These are phyloP conservation scores for Rhodotorula graminis DNA, from an alignment of 768 basidiomycete genomes.

Conservation along the genomic window DNA sequence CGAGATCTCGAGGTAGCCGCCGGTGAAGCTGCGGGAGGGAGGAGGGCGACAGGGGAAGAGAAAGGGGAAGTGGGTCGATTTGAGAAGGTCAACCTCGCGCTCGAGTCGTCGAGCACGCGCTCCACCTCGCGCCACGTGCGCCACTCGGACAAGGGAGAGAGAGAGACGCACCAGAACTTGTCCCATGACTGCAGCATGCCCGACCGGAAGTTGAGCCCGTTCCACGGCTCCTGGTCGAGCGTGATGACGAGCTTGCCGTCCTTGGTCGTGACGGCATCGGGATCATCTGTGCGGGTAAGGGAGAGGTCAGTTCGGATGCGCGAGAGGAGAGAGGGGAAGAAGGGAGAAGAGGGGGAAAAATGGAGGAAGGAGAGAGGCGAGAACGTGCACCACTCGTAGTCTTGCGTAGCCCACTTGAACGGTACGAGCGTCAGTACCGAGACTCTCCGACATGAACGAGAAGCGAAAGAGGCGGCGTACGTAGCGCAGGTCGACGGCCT, in stretches of 20 bases:
- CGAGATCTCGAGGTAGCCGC: conserved; percentile 40
- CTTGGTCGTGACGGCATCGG: conserved; percentile 47
- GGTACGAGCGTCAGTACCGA: conserved; percentile 33
- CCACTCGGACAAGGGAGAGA: neutral
- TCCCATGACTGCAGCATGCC: conserved; percentile 43
- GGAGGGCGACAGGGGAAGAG: too few relatives aligned
- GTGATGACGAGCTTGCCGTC: conserved; percentile 44
- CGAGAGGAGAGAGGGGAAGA: neutral
- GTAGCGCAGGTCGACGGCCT: conserved; percentile 52
- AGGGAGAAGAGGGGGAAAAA: neutral
- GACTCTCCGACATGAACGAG: neutral
- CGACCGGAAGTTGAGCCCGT: conserved; percentile 33
- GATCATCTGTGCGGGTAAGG: too few relatives aligned
- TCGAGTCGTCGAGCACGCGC: too few relatives aligned
- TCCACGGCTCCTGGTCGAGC: conserved; percentile 25
- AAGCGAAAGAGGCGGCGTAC: neutral
- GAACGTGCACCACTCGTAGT: neutral
- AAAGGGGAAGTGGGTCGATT: too few relatives aligned
- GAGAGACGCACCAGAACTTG: conserved; percentile 41
- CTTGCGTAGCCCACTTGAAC: conserved; percentile 38
- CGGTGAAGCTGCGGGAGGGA: conserved; percentile 35
- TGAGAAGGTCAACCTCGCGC: neutral
- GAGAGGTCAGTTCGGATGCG: too few relatives aligned
- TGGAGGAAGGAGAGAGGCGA: too few relatives aligned
- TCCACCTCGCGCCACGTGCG: too few relatives aligned